phyloP scores from a whole-genome alignment of 495 filamentous ascomycete genomes.

The Aspergillus ellipticus region DNA sequence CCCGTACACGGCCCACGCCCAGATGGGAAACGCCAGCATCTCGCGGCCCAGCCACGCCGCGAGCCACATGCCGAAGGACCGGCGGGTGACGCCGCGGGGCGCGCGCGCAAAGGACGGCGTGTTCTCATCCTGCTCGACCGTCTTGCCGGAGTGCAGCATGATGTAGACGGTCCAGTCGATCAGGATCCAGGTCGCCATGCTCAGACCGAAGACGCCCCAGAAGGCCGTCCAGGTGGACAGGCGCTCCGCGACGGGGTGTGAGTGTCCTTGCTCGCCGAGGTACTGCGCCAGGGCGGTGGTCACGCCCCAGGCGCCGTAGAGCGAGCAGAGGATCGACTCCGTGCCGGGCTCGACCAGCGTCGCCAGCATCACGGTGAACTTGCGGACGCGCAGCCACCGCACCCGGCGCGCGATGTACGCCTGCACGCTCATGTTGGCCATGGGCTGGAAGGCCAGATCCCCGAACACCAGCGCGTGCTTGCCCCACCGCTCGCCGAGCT shows the following conservation, averaged over 20 bases:
- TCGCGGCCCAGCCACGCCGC: constrained; percentile 85
- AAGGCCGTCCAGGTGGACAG: constrained; percentile 68
- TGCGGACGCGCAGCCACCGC: constrained; percentile 88
- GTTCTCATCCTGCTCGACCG: constrained; percentile 66
- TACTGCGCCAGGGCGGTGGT: constrained; percentile 66
- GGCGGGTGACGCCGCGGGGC: constrained; percentile 28
- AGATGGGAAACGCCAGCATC: constrained; percentile 76
- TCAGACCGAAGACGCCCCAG: constrained; percentile 57
- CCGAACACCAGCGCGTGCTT: constrained; percentile 83
- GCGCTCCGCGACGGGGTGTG: constrained; percentile 18
- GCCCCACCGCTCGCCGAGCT: constrained; percentile 47
- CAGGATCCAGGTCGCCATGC: constrained; percentile 65
- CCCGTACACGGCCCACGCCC: constrained; percentile 78
- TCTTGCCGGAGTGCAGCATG: constrained; percentile 65
- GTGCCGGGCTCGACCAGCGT: constrained; percentile 94
- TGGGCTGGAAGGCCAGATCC: constrained; percentile 86
- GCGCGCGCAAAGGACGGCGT: constrained; percentile 69
- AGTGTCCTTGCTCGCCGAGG: constrained; percentile 48
- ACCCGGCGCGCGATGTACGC: constrained; percentile 82
- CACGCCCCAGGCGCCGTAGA: constrained; percentile 73
- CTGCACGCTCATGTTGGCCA: constrained; percentile 70
- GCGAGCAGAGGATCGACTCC: constrained; percentile 78
- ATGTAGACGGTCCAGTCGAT: constrained; percentile 71
- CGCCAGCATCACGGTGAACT: constrained; percentile 86
- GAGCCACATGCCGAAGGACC: constrained; percentile 68